Conservation (phyloP, 2,329 filamentous ascomycete genomes). For the Podosphaera fusca region DNA sequence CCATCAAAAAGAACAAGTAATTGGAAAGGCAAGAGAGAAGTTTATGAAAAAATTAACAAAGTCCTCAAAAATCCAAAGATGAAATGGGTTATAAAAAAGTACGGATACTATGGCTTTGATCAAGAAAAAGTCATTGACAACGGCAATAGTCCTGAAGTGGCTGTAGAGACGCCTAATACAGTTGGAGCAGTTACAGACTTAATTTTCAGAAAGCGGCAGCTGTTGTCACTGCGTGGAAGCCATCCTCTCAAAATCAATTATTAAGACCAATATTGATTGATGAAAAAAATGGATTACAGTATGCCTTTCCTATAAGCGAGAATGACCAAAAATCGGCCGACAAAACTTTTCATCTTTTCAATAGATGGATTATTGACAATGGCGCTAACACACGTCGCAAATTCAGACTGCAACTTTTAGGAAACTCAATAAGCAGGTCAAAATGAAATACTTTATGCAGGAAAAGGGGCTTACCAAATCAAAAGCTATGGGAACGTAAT, state of each 20-base stretch:
- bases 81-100: not conserved
- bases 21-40: not conserved
- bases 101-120: not conserved
- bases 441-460: not conserved
- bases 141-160: too few species aligned
- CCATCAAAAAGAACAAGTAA: not conserved
- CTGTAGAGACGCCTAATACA: not conserved
- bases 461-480: not conserved
- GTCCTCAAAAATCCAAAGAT: not conserved
- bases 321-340: not conserved
- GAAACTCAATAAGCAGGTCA: not conserved
- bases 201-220: not conserved
- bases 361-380: conserved; percentile 1
- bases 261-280: not conserved
- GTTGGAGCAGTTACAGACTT: not conserved
- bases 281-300: not conserved
- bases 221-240: not conserved
- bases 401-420: not conserved
- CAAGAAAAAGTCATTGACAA: not conserved
- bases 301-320: not conserved
- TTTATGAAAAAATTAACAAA: not conserved
- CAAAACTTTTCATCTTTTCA: not conserved
- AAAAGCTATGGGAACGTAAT: not conserved
- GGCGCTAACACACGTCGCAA: not conserved
- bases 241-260: not conserved